A percentile compares a stretch with the other conserved stretches of the same genome.
Conservation (phyloP, 2,329 filamentous ascomycete species). For the Corniculantispora saksenae region DNA sequence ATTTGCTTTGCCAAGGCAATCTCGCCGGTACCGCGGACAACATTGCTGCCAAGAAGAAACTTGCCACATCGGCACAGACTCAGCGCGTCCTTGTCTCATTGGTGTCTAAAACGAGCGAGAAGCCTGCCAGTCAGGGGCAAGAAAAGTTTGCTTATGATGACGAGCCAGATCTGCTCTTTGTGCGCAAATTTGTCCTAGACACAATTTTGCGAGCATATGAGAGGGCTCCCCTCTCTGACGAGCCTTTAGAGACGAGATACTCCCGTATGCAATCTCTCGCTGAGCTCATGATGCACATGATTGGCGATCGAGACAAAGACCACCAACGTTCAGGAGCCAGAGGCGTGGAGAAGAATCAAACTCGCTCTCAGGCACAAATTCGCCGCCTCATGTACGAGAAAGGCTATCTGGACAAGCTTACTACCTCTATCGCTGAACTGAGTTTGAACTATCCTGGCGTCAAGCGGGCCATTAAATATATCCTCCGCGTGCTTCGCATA, state of each 20-base stretch:
- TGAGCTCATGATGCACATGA: slow-evolving; percentile 90
- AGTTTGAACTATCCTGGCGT: slow-evolving; percentile 93
- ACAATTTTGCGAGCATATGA: slow-evolving; percentile 91
- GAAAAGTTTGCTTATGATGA: slow-evolving; percentile 69
- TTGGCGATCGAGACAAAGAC: slow-evolving; percentile 74
- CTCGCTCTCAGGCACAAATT: slow-evolving; percentile 75
- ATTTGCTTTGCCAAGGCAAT: slow-evolving; percentile 65
- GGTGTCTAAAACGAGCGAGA: slow-evolving; percentile 84
- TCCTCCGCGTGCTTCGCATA: slow-evolving; percentile 83
- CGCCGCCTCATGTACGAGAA: slow-evolving; percentile 98
- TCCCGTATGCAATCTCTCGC: slow-evolving; percentile 82
- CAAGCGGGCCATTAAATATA: slow-evolving; percentile 94
- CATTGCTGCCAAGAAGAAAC: slow-evolving; percentile 78
- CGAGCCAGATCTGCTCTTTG: slow-evolving; percentile 82
- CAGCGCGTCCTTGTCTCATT: slow-evolving; percentile 84
- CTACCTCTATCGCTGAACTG: slow-evolving; percentile 89
- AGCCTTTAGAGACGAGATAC: slow-evolving; percentile 83
- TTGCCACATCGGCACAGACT: slow-evolving; percentile 81
- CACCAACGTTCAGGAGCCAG: slow-evolving; percentile 43
- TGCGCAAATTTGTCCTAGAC: slow-evolving; percentile 92
- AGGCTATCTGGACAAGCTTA: slow-evolving; percentile 86
- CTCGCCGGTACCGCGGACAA: slow-evolving; percentile 71
- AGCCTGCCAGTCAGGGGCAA: slow-evolving; percentile 56
- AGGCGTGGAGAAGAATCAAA: slow-evolving; percentile 40
- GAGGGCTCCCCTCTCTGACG: slow-evolving; percentile 76